phyloP scores from a whole-genome alignment of 306 rosid genomes.

The Vigna unguiculata region DNA sequence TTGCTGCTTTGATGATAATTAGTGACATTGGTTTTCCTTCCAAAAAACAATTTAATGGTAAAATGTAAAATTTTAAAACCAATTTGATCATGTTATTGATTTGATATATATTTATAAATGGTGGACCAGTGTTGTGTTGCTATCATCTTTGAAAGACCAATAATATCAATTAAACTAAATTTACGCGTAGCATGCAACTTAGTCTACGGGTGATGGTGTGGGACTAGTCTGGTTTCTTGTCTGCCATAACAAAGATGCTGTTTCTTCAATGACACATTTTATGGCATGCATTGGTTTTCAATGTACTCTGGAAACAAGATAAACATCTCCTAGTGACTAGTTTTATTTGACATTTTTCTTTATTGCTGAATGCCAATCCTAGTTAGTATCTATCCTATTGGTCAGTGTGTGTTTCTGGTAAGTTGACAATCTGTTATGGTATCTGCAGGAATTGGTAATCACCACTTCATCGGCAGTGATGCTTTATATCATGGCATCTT shows the following conservation, averaged over 20 bases:
- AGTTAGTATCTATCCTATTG: not conserved
- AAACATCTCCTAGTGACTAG: not conserved
- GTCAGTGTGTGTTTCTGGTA: not conserved
- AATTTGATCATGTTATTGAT: not conserved
- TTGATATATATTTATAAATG: slow-evolving; percentile 29
- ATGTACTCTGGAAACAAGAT: slow-evolving; percentile 4
- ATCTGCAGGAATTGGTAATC: slow-evolving; percentile 82
- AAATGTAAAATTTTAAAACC: slow-evolving; percentile 21
- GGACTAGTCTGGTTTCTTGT: not conserved
- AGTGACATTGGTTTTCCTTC: slow-evolving; percentile 12
- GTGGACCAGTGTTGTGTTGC: not conserved
- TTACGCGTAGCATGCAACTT: not conserved
- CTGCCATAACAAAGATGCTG: not conserved
- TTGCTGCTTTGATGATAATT: not conserved
- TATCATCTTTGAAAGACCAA: not conserved
- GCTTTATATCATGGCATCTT: slow-evolving; percentile 79
- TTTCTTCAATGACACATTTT: slow-evolving; percentile 19
- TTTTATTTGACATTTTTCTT: not conserved
- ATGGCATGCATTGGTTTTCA: not conserved
- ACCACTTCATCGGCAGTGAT: slow-evolving; percentile 72
- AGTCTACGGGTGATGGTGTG: not conserved
- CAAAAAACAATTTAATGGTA: not conserved
- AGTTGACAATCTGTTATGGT: slow-evolving; percentile 39
- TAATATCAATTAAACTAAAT: not conserved
- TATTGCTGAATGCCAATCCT: not conserved